A percentile compares a stretch with the other conserved stretches of the same genome.
These are phyloP conservation scores for Haematococcus sp. DNA, from an alignment of 139 green algal species.

Conservation along the genomic window DNA sequence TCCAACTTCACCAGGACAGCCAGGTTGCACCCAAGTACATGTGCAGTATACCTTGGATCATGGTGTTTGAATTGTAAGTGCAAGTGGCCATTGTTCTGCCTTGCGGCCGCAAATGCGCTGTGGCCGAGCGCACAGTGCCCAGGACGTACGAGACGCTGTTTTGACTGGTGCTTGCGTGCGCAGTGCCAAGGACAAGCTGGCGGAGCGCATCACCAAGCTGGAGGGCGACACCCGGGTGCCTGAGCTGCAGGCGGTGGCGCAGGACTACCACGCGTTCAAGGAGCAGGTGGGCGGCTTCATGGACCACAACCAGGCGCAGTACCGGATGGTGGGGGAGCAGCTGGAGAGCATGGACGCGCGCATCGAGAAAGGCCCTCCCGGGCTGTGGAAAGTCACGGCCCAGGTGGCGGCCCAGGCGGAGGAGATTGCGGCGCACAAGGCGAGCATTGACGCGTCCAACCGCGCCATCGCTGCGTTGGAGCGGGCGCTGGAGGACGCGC, in stretches of 20 bases:
- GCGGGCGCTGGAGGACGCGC: not conserved
- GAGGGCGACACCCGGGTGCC: slow-evolving; percentile 12
- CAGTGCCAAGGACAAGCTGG: not conserved
- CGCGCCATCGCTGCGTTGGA: not conserved
- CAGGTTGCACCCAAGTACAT: not conserved
- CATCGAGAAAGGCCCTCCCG: slow-evolving; percentile 18
- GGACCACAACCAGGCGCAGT: not conserved
- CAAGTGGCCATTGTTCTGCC: too few relatives aligned
- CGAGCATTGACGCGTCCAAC: not conserved
- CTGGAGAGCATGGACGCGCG: slow-evolving; percentile 12
- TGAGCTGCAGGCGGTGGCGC: slow-evolving; percentile 1
- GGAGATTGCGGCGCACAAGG: not conserved
- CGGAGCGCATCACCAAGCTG: slow-evolving; percentile 3
- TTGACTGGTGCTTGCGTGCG: too few relatives aligned
- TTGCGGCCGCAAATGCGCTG: too few relatives aligned
- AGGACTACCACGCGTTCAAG: slow-evolving; percentile 15
- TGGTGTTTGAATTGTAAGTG: too few relatives aligned
- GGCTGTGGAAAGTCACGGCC: slow-evolving; percentile 26
- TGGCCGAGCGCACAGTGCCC: too few relatives aligned
- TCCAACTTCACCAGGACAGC: too few relatives aligned
- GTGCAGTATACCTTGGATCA: not conserved
- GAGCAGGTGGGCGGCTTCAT: slow-evolving; percentile 6
- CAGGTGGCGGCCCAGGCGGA: slow-evolving; percentile 13
- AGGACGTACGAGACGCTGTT: too few relatives aligned
- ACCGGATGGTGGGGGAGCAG: not conserved